Percentiles rank a stretch among this genome's conserved stretches.
Evolutionary conservation across 2,329 filamentous ascomycete genomes (phyloP).

Genomic region (Aspergillus melleus): DNA sequence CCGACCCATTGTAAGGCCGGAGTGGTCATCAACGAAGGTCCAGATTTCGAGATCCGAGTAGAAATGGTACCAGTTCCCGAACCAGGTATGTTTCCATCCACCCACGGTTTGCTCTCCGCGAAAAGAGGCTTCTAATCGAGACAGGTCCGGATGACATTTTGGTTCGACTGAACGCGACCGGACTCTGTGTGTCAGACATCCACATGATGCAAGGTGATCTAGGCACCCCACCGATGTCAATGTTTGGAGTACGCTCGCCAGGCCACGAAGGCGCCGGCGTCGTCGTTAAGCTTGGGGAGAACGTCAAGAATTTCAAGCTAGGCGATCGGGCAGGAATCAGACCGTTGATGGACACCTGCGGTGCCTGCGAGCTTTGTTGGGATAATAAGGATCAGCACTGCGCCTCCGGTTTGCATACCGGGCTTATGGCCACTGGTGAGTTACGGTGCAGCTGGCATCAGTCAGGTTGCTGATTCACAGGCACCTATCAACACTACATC

Average conservation of each 20-base stretch:
- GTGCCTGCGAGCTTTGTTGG: constrained; percentile 53
- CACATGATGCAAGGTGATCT: constrained; percentile 60
- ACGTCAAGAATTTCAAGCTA: constrained; percentile 54
- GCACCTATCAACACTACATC: constrained; percentile 62
- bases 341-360: constrained; percentile 54
- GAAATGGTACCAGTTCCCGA: constrained; percentile 51
- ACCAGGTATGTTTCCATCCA: constrained; percentile 38
- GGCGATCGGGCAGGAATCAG: constrained; percentile 57
- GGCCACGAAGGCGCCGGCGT: constrained; percentile 61
- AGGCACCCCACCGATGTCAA: constrained; percentile 48
- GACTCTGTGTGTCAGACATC: constrained; percentile 59
- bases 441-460: neutral
- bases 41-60: constrained; percentile 50
- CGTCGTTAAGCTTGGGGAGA: constrained; percentile 56
- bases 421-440: constrained; percentile 46
- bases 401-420: constrained; percentile 24
- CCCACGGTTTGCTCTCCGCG: neutral
- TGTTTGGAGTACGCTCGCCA: constrained; percentile 46
- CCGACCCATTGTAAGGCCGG: constrained; percentile 53
- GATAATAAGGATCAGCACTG: constrained; percentile 55
- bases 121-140: neutral
- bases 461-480: constrained; percentile 18
- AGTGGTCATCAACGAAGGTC: constrained; percentile 53
- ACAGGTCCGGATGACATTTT: constrained; percentile 56
- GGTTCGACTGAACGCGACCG: constrained; percentile 58